Percentiles rank a stretch among this genome's conserved stretches.
Evolutionary conservation across 2,329 filamentous ascomycete genomes (phyloP).

Genomic region (Fusarium ambrosium): DNA sequence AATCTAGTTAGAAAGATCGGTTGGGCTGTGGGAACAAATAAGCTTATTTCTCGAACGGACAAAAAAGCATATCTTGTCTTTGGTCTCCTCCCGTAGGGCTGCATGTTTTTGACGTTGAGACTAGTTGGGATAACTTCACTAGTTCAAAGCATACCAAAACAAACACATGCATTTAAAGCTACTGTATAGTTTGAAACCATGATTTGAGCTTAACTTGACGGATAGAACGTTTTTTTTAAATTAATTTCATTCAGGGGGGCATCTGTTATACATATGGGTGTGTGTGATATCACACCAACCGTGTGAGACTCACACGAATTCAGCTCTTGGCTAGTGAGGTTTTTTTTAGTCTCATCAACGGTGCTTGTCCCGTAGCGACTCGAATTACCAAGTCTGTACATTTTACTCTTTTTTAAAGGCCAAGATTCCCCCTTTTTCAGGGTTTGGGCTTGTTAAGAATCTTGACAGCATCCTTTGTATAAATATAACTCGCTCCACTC

Average conservation of each 20-base stretch:
- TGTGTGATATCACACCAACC: background rate
- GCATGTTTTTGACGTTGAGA: background rate
- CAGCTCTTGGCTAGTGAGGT: background rate
- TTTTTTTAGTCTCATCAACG: background rate
- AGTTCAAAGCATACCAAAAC: background rate
- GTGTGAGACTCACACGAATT: background rate
- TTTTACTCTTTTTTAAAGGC: background rate
- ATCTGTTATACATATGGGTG: background rate
- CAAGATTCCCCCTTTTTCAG: conserved; percentile 35
- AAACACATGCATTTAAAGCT: no score
- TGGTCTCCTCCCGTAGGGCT: background rate
- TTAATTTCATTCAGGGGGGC: background rate
- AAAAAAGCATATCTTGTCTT: background rate
- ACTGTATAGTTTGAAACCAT: background rate
- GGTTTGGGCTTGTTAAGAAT: conserved; percentile 69
- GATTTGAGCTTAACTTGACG: background rate
- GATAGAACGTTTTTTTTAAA: background rate
- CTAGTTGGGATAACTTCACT: conserved; percentile 7
- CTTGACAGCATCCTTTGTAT: conserved; percentile 90
- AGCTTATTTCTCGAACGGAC: background rate
- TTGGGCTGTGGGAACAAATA: background rate
- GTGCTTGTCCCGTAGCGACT: background rate
- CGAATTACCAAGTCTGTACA: background rate
- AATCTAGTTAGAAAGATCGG: background rate
- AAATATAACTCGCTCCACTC: conserved; percentile 94